Evolutionary conservation across 371 early-diverging fungal genomes (phyloP).

Genomic region (Mucor saturninus): DNA sequence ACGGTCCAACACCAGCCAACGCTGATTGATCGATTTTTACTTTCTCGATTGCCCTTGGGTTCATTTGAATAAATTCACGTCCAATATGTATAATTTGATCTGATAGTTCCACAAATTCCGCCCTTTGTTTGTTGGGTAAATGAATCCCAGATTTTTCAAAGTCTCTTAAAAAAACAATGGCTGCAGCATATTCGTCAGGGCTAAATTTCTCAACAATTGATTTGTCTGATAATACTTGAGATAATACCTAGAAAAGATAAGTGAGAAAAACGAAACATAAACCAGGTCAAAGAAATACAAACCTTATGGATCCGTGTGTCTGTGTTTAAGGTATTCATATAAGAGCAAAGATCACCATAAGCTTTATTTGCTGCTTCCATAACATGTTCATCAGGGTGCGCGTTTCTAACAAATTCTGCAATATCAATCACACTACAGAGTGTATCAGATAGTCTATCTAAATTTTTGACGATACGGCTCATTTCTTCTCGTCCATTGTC

Average conservation of each 20-base stretch:
- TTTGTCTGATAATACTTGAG: slow-evolving; percentile 64
- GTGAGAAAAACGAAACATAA: not conserved
- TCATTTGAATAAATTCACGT: slow-evolving; percentile 70
- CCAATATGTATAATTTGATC: slow-evolving; percentile 82
- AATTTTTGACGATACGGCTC: slow-evolving; percentile 75
- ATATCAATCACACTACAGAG: slow-evolving; percentile 92
- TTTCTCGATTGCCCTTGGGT: slow-evolving; percentile 44
- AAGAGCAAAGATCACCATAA: slow-evolving; percentile 76
- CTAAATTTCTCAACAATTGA: slow-evolving; percentile 58
- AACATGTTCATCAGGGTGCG: slow-evolving; percentile 79
- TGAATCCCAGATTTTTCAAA: slow-evolving; percentile 96
- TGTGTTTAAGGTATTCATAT: slow-evolving; percentile 93
- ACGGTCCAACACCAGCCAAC: slow-evolving; percentile 30
- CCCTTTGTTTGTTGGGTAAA: slow-evolving; percentile 68
- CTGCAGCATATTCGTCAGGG: slow-evolving; percentile 79
- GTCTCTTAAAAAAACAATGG: slow-evolving; percentile 83
- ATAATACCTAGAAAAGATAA: slow-evolving; percentile 56
- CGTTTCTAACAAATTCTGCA: slow-evolving; percentile 91
- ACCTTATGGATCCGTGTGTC: slow-evolving; percentile 81
- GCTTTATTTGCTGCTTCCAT: slow-evolving; percentile 81
- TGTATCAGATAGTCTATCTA: slow-evolving; percentile 90
- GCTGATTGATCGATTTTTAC: slow-evolving; percentile 29
- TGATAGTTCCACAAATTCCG: slow-evolving; percentile 80
- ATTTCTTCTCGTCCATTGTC: slow-evolving; percentile 62
- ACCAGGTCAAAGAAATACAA: not conserved